phyloP scores from a whole-genome alignment of 345 rosid species.

The Populus nigra region DNA sequence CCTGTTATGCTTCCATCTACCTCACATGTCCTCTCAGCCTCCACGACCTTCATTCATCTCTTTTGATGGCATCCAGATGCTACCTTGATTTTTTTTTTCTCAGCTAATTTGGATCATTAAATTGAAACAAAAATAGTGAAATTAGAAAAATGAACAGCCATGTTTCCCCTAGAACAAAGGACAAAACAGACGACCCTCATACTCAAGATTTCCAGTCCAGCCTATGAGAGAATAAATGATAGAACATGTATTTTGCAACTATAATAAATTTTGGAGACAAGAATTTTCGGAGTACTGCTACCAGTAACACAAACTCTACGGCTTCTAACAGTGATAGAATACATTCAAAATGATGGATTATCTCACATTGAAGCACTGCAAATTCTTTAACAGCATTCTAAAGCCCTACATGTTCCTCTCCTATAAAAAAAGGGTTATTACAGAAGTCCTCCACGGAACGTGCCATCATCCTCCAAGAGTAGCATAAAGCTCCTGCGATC shows the following conservation, averaged over 20 bases:
- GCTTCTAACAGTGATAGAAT: neutral
- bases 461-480: neutral
- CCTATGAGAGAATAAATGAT: neutral
- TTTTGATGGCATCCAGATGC: no score
- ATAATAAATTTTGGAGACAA: neutral
- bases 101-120: no score
- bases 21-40: no score
- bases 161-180: no score
- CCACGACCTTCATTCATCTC: no score
- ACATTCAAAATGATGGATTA: neutral
- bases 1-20: no score
- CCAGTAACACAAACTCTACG: neutral
- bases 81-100: neutral
- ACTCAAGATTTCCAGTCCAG: neutral
- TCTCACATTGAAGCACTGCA: neutral
- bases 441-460: neutral
- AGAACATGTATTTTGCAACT: neutral
- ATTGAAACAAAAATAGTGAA: no score
- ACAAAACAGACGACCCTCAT: neutral
- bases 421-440: neutral
- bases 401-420: neutral
- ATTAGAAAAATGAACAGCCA: no score
- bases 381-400: neutral
- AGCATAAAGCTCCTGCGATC: neutral
- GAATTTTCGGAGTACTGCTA: neutral